phyloP scores from a whole-genome alignment of 352 stramenopile species.

The Aphanomyces invadans region DNA sequence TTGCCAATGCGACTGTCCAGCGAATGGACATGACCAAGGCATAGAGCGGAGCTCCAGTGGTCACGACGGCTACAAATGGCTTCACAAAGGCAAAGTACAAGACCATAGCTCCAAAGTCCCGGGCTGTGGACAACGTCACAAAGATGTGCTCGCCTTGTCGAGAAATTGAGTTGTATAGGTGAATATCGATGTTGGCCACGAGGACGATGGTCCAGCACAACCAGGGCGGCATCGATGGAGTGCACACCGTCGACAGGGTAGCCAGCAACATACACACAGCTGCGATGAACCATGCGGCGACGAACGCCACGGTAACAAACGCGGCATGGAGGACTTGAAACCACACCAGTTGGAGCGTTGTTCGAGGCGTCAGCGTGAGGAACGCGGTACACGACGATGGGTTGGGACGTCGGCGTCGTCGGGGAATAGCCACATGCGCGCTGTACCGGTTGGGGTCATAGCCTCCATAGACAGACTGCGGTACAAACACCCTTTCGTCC shows the following conservation, averaged over 20 bases:
- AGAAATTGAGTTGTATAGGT: conserved; percentile 9
- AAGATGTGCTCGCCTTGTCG: conserved; percentile 11
- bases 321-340: neutral
- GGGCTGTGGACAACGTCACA: neutral
- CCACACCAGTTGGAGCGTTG: neutral
- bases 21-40: neutral
- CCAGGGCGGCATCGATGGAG: neutral
- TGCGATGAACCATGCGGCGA: neutral
- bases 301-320: neutral
- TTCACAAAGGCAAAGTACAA: conserved; percentile 14
- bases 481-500: neutral
- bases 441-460: conserved; percentile 6
- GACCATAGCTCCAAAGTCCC: neutral
- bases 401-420: neutral
- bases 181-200: conserved; percentile 1
- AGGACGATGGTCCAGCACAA: neutral
- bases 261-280: neutral
- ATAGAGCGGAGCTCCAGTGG: neutral
- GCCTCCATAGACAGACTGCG: neutral
- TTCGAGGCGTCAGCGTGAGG: neutral
- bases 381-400: neutral
- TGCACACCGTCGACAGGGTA: neutral
- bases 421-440: neutral
- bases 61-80: neutral
- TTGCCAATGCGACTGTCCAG: neutral